Base-by-base conservation (phyloP, 257 asterid genomes). In the Coffea eugenioides region DNA sequence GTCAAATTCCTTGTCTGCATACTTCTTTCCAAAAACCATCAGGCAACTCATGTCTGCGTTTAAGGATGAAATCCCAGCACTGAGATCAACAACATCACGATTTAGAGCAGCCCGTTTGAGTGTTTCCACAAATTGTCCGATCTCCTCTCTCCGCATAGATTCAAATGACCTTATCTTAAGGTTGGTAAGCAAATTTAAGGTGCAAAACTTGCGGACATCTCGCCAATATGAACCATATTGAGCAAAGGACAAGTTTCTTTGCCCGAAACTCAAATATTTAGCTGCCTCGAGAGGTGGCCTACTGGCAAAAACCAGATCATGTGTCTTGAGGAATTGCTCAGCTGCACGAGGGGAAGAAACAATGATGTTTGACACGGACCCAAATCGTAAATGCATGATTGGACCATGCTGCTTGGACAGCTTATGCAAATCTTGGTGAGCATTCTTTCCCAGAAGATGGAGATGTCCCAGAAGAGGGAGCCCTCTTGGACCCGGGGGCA, bases 21-120 rank as follows among this genome's bases (percentile, higher is more conserved):
- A 90, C 75, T 84, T 90, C 84, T 82, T 90, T 0, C 92, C 92
- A 67, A 87, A 85, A 76, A 88, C 84, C 92, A 90, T 86, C 56
- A 85, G 71, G 23, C 90, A 90, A 74, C 90, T 90, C 88, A 90
- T 85, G 51, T 87, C 85, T 5, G 82, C 85, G 0, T 77, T 73
- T 15, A 88, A 80, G 16, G 84, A 72, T 3, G 92, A 46, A 43
- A 90, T 71, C 75, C 74, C 83, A 1, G 83, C 81, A 21, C 90
- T 88, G 54, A 90, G 80, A 84, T 90, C 88, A 14, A 86, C 87
- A 0, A 25, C 78, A 20, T 15, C 82, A 2, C 76, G 21, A 13
- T 54, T 56, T 0, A 3, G 1, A 16, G 89, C 87, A 0, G 75
- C 77, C 25, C 52, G 65, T 74, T 84, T 83, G 57, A 90, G 78